Evolutionary conservation across 371 early-diverging fungal genomes (phyloP).

Genomic region (Zopfochytrium polystomum): DNA sequence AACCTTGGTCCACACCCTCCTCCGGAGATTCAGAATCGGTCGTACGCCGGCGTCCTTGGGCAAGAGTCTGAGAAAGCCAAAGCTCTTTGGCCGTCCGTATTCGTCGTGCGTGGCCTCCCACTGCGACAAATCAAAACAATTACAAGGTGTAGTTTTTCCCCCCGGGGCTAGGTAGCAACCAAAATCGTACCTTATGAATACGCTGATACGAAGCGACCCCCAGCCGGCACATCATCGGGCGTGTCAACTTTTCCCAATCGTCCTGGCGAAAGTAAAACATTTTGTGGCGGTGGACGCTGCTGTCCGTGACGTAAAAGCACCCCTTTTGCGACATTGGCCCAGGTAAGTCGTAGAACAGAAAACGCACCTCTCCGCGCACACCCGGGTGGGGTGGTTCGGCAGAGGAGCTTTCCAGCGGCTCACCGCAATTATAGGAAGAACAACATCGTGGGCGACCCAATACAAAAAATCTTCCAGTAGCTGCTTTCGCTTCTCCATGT

Average conservation of each 20-base stretch:
- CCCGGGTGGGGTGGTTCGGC: too few relatives aligned
- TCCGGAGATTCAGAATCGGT: conserved; percentile 63
- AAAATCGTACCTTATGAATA: conserved; percentile 27
- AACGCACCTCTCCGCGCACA: too few relatives aligned
- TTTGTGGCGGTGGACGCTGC: conserved; percentile 49
- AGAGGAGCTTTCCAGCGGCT: conserved; percentile 7
- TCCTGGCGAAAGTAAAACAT: conserved; percentile 76
- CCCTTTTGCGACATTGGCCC: conserved; percentile 35
- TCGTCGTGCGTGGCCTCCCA: too few relatives aligned
- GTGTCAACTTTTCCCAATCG: conserved; percentile 60
- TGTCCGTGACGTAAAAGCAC: conserved; percentile 74
- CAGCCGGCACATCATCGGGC: conserved; percentile 43
- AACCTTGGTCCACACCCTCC: too few relatives aligned
- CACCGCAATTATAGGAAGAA: conserved; percentile 59
- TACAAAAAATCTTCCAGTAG: conserved; percentile 56
- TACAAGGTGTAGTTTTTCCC: too few relatives aligned
- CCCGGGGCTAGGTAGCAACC: neutral
- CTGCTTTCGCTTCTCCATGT: conserved; percentile 49
- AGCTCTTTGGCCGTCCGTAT: conserved; percentile 37
- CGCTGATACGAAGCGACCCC: conserved; percentile 41
- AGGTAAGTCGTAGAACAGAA: conserved; percentile 6
- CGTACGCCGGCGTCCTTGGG: conserved; percentile 68
- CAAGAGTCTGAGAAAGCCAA: conserved; percentile 60
- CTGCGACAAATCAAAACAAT: too few relatives aligned
- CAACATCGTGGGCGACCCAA: conserved; percentile 65